A percentile compares a stretch with the other conserved stretches of the same genome.
phyloP scores from a whole-genome alignment of 208 protist species.

The Crithidia acanthocephali region DNA sequence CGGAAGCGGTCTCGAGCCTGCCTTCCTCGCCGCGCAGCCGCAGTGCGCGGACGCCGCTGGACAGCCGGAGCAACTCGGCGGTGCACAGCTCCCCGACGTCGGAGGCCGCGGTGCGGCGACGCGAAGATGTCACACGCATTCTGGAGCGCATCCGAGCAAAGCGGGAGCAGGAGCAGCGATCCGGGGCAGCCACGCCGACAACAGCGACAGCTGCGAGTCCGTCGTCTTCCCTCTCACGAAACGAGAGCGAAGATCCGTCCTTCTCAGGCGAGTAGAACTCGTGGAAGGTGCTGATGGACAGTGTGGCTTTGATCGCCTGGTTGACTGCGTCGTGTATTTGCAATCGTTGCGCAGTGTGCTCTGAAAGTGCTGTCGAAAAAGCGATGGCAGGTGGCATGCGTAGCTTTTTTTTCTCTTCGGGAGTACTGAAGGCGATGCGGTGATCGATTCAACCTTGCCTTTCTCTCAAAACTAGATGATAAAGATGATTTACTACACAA shows the following conservation, averaged over 20 bases:
- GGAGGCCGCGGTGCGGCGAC: slow-evolving; percentile 27
- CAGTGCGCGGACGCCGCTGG: neutral
- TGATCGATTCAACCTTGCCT: no score
- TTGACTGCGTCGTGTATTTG: no score
- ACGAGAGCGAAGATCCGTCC: slow-evolving; percentile 8
- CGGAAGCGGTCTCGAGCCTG: slow-evolving; percentile 7
- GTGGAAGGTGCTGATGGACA: no score
- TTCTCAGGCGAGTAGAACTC: neutral
- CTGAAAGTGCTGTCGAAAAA: no score
- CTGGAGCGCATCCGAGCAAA: slow-evolving; percentile 45
- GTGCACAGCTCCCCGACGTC: slow-evolving; percentile 2
- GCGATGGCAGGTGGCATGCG: no score
- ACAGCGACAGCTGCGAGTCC: slow-evolving; percentile 7
- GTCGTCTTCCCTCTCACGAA: slow-evolving; percentile 2
- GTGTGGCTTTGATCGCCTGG: no score
- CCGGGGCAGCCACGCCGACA: slow-evolving; percentile 3
- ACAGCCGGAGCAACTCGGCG: slow-evolving; percentile 11
- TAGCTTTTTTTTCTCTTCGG: no score
- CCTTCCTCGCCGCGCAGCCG: slow-evolving; percentile 16
- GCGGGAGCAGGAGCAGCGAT: slow-evolving; percentile 33
- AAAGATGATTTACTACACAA: no score
- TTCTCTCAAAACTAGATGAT: no score
- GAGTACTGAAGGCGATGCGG: no score
- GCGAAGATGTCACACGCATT: slow-evolving; percentile 50
- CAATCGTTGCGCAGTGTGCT: no score